A percentile compares a stretch with the other conserved stretches of the same genome.
These are phyloP conservation scores for Carex myosuroides DNA, from an alignment of 176 grass and related monocot species.

Conservation along the genomic window DNA sequence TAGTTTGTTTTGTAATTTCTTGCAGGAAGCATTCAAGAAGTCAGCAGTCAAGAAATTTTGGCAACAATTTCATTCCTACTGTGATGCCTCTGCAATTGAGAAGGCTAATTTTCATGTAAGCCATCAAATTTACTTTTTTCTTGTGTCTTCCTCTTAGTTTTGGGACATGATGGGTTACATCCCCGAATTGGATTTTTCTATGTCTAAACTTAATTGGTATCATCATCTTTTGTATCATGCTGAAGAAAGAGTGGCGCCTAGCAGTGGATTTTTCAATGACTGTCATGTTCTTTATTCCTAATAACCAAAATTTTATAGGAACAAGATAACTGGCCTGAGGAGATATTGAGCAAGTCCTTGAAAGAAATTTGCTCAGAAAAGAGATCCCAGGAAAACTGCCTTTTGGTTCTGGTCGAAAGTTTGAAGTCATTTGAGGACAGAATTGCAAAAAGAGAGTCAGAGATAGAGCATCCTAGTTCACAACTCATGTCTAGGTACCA, in stretches of 20 bases:
- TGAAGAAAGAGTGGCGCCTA: not conserved
- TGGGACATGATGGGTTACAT: not conserved
- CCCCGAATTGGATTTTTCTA: not conserved
- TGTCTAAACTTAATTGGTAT: not conserved
- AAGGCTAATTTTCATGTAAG: slow-evolving; percentile 62
- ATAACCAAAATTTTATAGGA: slow-evolving; percentile 28
- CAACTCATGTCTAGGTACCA: slow-evolving; percentile 77
- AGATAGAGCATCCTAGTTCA: slow-evolving; percentile 35
- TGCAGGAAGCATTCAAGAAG: slow-evolving; percentile 73
- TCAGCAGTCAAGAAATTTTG: slow-evolving; percentile 72
- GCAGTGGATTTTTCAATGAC: not conserved
- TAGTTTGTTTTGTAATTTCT: not conserved
- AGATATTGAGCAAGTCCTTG: slow-evolving; percentile 61
- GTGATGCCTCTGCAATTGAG: slow-evolving; percentile 31
- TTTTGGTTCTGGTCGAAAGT: slow-evolving; percentile 55
- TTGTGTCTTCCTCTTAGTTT: not conserved
- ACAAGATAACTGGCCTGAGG: slow-evolving; percentile 68
- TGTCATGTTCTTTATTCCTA: slow-evolving; percentile 13
- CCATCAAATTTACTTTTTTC: not conserved
- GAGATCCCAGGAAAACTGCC: slow-evolving; percentile 74
- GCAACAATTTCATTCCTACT: slow-evolving; percentile 75
- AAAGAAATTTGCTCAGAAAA: slow-evolving; percentile 88
- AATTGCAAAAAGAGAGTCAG: slow-evolving; percentile 28
- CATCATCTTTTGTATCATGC: not conserved
- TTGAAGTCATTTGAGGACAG: slow-evolving; percentile 56